These are phyloP conservation scores for Backusella parvicylindrica DNA, from an alignment of 192 early-diverging fungal genomes.

Conservation along the genomic window DNA sequence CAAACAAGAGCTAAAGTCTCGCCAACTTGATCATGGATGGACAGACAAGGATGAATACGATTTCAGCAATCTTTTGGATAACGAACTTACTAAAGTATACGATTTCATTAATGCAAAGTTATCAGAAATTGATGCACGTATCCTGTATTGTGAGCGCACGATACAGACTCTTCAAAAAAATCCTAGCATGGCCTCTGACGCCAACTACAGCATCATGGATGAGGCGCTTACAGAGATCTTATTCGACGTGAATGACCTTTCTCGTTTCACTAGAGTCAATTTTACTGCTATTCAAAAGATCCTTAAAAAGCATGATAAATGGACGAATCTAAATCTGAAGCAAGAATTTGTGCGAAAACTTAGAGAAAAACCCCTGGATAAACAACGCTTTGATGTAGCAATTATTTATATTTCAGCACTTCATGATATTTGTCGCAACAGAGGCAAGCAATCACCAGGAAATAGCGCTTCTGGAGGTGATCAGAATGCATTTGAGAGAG, in stretches of 20 bases:
- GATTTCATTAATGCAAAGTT: constrained; percentile 72
- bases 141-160: constrained; percentile 64
- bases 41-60: constrained; percentile 67
- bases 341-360: constrained; percentile 71
- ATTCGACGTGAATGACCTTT: constrained; percentile 74
- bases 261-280: constrained; percentile 76
- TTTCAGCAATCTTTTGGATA: constrained; percentile 78
- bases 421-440: constrained; percentile 68
- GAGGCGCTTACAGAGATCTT: constrained; percentile 65
- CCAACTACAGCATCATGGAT: constrained; percentile 52
- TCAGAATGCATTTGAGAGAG: constrained; percentile 67
- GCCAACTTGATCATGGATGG: constrained; percentile 57
- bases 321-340: constrained; percentile 73
- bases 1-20: constrained; percentile 78
- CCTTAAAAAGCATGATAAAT: constrained; percentile 98
- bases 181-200: constrained; percentile 48
- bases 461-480: constrained; percentile 29
- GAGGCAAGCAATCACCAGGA: constrained; percentile 22
- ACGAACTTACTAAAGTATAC: constrained; percentile 86
- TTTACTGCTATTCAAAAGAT: constrained; percentile 87
- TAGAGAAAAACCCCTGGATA: constrained; percentile 75
- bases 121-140: constrained; percentile 71
- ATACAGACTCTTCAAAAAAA: constrained; percentile 46
- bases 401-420: constrained; percentile 84
- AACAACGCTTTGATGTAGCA: constrained; percentile 85